Base-by-base conservation (phyloP, 1,284 basidiomycete genomes). In the Grifola frondosa region DNA sequence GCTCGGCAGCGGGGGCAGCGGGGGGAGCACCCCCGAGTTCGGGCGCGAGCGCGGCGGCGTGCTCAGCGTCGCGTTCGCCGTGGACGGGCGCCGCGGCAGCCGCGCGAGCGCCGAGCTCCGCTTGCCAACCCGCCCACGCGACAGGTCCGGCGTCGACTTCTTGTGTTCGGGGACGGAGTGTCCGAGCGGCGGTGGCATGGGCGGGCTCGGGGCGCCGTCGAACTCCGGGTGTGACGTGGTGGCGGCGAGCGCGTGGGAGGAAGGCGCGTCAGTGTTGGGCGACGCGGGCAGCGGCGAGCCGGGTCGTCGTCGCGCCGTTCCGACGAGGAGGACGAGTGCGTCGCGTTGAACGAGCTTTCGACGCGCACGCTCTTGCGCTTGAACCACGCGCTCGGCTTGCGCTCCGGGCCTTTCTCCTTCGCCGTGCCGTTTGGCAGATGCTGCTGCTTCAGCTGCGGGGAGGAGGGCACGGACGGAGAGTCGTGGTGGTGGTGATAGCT, bases 361-460 rank as follows among this genome's bases (percentile, higher is more conserved):
- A 50, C 45, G n/a, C 53, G 50, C 30, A 40, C 46, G 56, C 55
- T 62, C 62, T 63, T 73, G 75, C 50, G 71, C 57, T 76, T 78
- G 48, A 83, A 78, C 83, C 83, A 86, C 11, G 61, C 51, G 38
- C 70, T 71, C 35, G 71, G 42, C 50, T 70, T 74, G 49, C 66
- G 65, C 48, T 74, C 73, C 6, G 69, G 58, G 35, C 66, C 63
- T 51, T 64, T 71, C 23, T 68, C 68, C 50, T 66, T 71, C 24
- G 15, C 33, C n/a, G 13, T 13, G 17, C 53, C 53, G 37, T 54
- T 54, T 25, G 50, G 48, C 37, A 42, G 44, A 34, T 40, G 40
- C 11, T 33, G 30, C 28, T 50, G 37, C 25, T 48, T 37, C 7
- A 52, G 47, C 17, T 44, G 15, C 31, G 52, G 48, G 20, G 49